Evolutionary conservation across 495 filamentous ascomycete species (phyloP).

Genomic region (Aspergillus bertholletiae): DNA sequence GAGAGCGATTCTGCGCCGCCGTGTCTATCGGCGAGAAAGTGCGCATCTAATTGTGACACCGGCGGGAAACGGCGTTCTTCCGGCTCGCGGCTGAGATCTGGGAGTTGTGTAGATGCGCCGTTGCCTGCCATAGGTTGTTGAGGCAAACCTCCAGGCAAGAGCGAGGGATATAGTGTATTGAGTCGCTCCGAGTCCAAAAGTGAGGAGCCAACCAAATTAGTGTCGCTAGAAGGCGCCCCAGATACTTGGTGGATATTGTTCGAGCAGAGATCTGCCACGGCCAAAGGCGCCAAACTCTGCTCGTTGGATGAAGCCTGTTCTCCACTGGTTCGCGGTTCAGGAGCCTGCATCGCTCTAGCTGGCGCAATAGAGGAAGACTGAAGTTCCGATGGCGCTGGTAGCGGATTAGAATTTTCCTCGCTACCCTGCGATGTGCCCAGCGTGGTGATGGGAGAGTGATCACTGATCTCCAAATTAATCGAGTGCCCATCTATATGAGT

Average conservation of each 20-base stretch:
- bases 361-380: background rate
- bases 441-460: conserved; percentile 25
- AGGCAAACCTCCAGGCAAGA: conserved; percentile 16
- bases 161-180: conserved; percentile 27
- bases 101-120: conserved; percentile 11
- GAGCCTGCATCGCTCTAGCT: background rate
- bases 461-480: conserved; percentile 83
- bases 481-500: conserved; percentile 72
- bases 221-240: background rate
- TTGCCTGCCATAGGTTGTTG: background rate
- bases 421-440: conserved; percentile 8
- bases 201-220: conserved; percentile 1
- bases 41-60: conserved; percentile 43
- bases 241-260: background rate
- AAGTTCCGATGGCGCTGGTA: background rate
- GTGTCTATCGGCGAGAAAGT: conserved; percentile 27
- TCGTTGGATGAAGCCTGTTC: background rate
- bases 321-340: background rate
- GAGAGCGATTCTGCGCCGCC: background rate
- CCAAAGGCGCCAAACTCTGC: background rate
- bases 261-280: conserved; percentile 3
- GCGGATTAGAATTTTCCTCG: background rate
- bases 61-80: conserved; percentile 39
- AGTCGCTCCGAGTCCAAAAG: conserved; percentile 18
- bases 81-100: conserved; percentile 18